Base-by-base conservation (phyloP, 1,139 yeast genomes). In the Suhomyces maxii region DNA sequence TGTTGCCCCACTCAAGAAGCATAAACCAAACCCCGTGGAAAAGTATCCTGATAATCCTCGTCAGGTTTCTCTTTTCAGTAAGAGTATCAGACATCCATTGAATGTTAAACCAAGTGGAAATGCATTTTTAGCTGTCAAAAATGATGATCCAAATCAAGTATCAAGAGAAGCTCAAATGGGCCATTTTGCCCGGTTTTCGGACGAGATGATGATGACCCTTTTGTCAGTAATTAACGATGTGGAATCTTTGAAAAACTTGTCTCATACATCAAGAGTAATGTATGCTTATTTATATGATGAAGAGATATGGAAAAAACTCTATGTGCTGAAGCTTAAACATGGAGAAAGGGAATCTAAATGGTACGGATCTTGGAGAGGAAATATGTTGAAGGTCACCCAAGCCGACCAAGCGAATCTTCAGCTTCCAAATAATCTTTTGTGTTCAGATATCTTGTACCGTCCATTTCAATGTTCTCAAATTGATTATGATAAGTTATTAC, bases 381-480 rank as follows among this genome's bases (percentile, higher is more conserved):
- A 91, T 0, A 68, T 83, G 13, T 62, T 85, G 52, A 63, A 68
- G 0, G 52, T 79, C 3, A 56, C 65, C 1, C 49, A 52, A n/a
- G 56, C 63, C 31, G 48, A 57, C 6, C 76, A 69, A 46, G 77
- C 82, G 2, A 61, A 69, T 28, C 61, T 83, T 2, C 73, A 72
- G 49, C 57, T 68, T 6, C 64, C 65, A 1, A 68, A 64, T 28
- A 68, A 68, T 47, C 53, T 67, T 38, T 51, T 75, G n/a, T 74
- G 77, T 49, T 70, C 77, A 0, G 96, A 89, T 61, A 57, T 80
- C 10, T 63, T 89, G 18, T 89, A 84, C 62, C 73, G 93, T 45
- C 96, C 96, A 2, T 88, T 77, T 58, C 93, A 87, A 58, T 84
- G 93, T 54, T 76, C 91, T 1, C 87, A 85, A 56, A 73, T 88